These are phyloP conservation scores for Phytomonas sp. DNA, from an alignment of 208 protist species.

Conservation along the genomic window DNA sequence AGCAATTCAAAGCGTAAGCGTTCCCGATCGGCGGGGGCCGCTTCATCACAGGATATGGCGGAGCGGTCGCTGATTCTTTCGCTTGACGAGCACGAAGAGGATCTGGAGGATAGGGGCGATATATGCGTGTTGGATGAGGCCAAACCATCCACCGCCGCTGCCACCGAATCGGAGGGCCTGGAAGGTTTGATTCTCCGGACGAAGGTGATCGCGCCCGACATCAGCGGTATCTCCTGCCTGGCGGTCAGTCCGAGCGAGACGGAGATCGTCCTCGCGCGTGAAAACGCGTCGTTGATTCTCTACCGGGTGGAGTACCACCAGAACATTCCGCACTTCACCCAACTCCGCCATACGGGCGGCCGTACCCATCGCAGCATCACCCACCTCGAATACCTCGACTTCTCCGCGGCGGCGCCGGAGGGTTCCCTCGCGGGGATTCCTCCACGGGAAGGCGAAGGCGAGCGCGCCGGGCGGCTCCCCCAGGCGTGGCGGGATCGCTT, in stretches of 20 bases:
- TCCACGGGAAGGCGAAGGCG: no score
- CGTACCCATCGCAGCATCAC: conserved; percentile 61
- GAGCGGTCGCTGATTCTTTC: conserved; percentile 5
- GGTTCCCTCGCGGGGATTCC: no score
- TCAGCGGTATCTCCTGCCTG: conserved; percentile 68
- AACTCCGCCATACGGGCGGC: conserved; percentile 67
- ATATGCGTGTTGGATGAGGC: background rate
- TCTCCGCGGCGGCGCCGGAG: background rate
- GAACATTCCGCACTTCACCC: conserved; percentile 75
- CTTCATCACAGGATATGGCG: background rate
- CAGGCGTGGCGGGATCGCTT: conserved; percentile 2
- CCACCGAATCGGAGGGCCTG: conserved; percentile 9
- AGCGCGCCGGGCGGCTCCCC: background rate
- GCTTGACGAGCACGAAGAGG: background rate
- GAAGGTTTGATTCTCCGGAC: conserved; percentile 38
- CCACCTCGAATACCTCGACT: conserved; percentile 38
- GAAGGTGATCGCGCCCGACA: conserved; percentile 77
- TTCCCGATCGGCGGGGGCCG: background rate
- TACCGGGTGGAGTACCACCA: conserved; percentile 61
- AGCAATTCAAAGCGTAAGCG: background rate
- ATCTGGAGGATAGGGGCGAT: background rate
- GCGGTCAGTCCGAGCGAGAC: conserved; percentile 41
- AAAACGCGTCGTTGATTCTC: conserved; percentile 72
- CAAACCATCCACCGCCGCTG: background rate
- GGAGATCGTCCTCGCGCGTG: conserved; percentile 62